A percentile compares a stretch with the other conserved stretches of the same genome.
Evolutionary conservation across 805 yeast genomes (phyloP).

Genomic region (Tetrapisispora taiwanensis): DNA sequence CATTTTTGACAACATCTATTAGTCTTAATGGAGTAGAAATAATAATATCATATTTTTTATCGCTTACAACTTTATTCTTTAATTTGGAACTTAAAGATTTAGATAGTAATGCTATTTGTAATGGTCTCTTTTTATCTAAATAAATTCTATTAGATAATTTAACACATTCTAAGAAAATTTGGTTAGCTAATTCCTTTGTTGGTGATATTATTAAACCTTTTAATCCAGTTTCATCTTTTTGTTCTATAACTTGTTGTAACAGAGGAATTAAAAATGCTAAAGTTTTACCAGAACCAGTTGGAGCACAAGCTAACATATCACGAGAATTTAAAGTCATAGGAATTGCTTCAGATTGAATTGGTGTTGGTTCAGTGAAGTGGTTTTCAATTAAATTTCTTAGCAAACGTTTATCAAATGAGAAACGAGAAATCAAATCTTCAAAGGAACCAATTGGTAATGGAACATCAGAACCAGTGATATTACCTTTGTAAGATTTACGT

Average conservation of each 20-base stretch:
- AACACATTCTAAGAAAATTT: conserved; percentile 61
- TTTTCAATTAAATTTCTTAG: conserved; percentile 54
- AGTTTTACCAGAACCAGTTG: conserved; percentile 97
- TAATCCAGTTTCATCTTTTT: conserved; percentile 34
- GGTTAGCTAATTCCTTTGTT: conserved; percentile 86
- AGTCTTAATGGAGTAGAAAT: conserved; percentile 85
- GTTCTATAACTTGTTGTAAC: conserved; percentile 33
- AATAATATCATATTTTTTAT: conserved; percentile 63
- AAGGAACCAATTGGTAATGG: conserved; percentile 91
- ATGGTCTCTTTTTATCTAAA: conserved; percentile 37
- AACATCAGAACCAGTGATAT: conserved; percentile 72
- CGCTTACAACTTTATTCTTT: conserved; percentile 46
- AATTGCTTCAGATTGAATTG: conserved; percentile 85
- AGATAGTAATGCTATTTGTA: conserved; percentile 56
- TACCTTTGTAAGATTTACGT: conserved; percentile 53
- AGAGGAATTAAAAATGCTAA: conserved; percentile 81
- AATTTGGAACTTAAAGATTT: conserved; percentile 64
- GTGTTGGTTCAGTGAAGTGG: conserved; percentile 78
- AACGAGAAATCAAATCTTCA: conserved; percentile 64
- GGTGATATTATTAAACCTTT: conserved; percentile 82
- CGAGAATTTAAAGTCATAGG: conserved; percentile 62
- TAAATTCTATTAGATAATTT: conserved; percentile 37
- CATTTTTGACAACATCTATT: conserved; percentile 62
- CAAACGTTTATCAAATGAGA: conserved; percentile 45
- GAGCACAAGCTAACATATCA: conserved; percentile 88